These are phyloP conservation scores for Adiantum capillusveneris DNA, from an alignment of 75 land plant genomes.

Conservation along the genomic window DNA sequence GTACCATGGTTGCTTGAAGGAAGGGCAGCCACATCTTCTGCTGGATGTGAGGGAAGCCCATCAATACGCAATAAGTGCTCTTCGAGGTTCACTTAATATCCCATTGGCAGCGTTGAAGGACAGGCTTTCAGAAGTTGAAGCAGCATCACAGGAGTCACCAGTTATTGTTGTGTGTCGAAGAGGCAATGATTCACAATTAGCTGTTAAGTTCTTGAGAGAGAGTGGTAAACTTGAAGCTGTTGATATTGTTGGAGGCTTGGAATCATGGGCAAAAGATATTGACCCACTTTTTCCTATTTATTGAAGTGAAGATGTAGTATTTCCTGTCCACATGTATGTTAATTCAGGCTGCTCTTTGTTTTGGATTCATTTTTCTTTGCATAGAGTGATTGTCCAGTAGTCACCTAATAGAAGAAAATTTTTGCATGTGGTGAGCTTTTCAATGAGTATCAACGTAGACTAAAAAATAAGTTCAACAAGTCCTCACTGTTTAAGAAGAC, in stretches of 20 bases:
- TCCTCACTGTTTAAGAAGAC: no score
- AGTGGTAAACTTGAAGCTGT: slow-evolving; percentile 49
- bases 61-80: slow-evolving; percentile 66
- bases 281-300: slow-evolving; percentile 72
- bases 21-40: slow-evolving; percentile 53
- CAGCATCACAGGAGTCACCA: slow-evolving; percentile 26
- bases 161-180: slow-evolving; percentile 86
- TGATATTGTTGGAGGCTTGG: slow-evolving; percentile 87
- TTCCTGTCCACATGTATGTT: no score
- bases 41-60: slow-evolving; percentile 86
- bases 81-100: slow-evolving; percentile 77
- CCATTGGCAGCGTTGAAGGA: slow-evolving; percentile 50
- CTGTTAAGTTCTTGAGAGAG: slow-evolving; percentile 61
- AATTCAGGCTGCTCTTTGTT: no score
- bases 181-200: slow-evolving; percentile 94
- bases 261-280: slow-evolving; percentile 76
- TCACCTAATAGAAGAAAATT: no score
- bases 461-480: no score
- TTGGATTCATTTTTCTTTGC: no score
- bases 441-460: no score
- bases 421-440: no score
- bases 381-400: no score
- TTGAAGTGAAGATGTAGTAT: slow-evolving; percentile 15
- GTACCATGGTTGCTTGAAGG: slow-evolving; percentile 30
- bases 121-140: slow-evolving; percentile 25